Evolutionary conservation across 192 early-diverging fungal species (phyloP).

Genomic region (Backusella tuberculispora): DNA sequence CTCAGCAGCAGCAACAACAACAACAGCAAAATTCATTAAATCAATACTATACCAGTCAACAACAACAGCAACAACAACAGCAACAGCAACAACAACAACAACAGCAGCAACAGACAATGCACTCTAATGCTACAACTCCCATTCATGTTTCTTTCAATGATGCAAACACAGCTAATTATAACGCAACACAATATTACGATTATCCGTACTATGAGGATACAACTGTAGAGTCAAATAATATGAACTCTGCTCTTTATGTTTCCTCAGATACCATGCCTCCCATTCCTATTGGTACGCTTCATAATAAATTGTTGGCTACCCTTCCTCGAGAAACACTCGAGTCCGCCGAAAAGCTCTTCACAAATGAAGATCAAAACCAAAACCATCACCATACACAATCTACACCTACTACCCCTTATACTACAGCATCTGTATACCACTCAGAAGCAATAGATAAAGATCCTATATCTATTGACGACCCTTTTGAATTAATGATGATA

Average conservation of each 20-base stretch:
- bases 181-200: not conserved
- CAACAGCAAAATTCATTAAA: not conserved
- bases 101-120: constrained; percentile 1
- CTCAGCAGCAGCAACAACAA: not conserved
- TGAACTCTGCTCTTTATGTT: constrained; percentile 23
- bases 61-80: not conserved
- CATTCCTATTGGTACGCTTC: constrained; percentile 25
- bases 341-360: constrained; percentile 18
- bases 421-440: constrained; percentile 6
- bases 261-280: constrained; percentile 32
- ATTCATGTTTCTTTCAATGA: constrained; percentile 3
- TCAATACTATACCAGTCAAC: not conserved
- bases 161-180: not conserved
- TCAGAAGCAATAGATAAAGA: not conserved
- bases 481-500: not conserved
- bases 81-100: constrained; percentile 17
- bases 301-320: constrained; percentile 26
- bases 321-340: constrained; percentile 26
- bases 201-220: not conserved
- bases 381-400: not conserved
- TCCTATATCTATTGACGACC: not conserved
- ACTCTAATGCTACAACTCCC: not conserved
- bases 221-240: not conserved
- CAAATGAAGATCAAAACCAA: not conserved
- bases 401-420: not conserved